Evolutionary conservation across 192 early-diverging fungal species (phyloP), one percentile per base, ranked within the genome.

Genomic region (Coemansia sp.): DNA sequence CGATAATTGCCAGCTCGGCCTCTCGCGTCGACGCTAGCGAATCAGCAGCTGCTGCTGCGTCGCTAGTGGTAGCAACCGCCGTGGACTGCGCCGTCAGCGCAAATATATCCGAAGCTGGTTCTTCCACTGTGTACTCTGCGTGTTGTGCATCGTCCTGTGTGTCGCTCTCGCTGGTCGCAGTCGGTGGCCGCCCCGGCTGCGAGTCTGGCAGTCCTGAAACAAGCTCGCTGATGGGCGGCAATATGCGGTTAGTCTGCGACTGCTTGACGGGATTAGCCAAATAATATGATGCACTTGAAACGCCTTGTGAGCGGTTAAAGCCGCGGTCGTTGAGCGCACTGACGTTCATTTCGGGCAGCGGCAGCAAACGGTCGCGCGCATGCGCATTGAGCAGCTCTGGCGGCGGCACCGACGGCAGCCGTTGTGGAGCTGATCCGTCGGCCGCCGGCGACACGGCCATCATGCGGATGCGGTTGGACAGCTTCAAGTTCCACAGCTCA

Each of bases 361-460:
- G 77, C 47, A 80, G 59, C 19, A 80, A 62, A 12, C 58, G 56
- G 15, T 73, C 72, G 19, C 72, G 63, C 8, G 58, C 48, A 7
- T 65, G 61, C 1, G 71, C 57, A 43, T 75, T 50, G 3, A 80
- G 60, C 39, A 80, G 56, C 62, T 74, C 67, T 1, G 68, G 72
- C 59, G 77, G 77, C 41, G 77, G 77, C 5, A 67, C 62, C 5
- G 41, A 21, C 6, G 77, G 77, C 62, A 80, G 66, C 1, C 77
- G 61, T 19, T 56, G 77, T 4, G 77, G 77, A 24, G 77, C 77
- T 11, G 77, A 80, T 2, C 77, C 77, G 7, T 80, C 77, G 1
- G 77, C 61, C 2, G 77, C 77, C 12, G 77, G 77, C 14, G 72
- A 58, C 27, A 80, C 66, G 0, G 77, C 72, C 77, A 80, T 80